Evolutionary conservation across 352 stramenopile species (phyloP).

Genomic region (Globisporangium emineosum): DNA sequence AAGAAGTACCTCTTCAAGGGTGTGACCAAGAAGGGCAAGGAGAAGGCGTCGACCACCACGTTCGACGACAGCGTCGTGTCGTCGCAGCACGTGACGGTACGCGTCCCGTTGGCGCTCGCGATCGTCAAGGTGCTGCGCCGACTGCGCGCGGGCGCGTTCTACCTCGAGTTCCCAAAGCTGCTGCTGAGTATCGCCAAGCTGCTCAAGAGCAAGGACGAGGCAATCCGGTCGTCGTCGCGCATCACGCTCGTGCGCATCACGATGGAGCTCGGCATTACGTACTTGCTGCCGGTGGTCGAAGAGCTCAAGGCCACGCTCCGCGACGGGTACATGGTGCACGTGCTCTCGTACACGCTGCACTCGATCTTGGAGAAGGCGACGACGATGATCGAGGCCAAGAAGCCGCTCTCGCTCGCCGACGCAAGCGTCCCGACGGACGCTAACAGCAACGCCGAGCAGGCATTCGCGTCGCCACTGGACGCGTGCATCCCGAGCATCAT

Average conservation of each 20-base stretch:
- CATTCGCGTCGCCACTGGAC: constrained; percentile 68
- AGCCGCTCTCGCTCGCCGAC: constrained; percentile 33
- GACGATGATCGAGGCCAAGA: constrained; percentile 50
- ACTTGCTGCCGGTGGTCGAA: constrained; percentile 82
- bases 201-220: constrained; percentile 91
- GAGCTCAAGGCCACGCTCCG: constrained; percentile 82
- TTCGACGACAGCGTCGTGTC: constrained; percentile 50
- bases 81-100: constrained; percentile 64
- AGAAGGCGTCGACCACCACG: constrained; percentile 28
- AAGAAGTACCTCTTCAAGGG: constrained; percentile 87
- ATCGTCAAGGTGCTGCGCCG: constrained; percentile 97
- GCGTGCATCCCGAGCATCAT: constrained; percentile 78
- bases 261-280: constrained; percentile 82
- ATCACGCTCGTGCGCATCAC: constrained; percentile 95
- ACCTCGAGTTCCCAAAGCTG: constrained; percentile 93
- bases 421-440: constrained; percentile 15
- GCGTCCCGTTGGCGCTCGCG: constrained; percentile 92
- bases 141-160: constrained; percentile 87
- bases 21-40: constrained; percentile 41
- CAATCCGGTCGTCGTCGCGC: constrained; percentile 88
- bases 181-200: constrained; percentile 90
- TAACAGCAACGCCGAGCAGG: constrained; percentile 17
- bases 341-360: constrained; percentile 86
- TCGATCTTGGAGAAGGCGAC: constrained; percentile 79
- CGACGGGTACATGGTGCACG: constrained; percentile 84